A percentile compares a stretch with the other conserved stretches of the same genome.
Evolutionary conservation across 768 basidiomycete genomes (phyloP).

Genomic region (Termitomyces sp.): DNA sequence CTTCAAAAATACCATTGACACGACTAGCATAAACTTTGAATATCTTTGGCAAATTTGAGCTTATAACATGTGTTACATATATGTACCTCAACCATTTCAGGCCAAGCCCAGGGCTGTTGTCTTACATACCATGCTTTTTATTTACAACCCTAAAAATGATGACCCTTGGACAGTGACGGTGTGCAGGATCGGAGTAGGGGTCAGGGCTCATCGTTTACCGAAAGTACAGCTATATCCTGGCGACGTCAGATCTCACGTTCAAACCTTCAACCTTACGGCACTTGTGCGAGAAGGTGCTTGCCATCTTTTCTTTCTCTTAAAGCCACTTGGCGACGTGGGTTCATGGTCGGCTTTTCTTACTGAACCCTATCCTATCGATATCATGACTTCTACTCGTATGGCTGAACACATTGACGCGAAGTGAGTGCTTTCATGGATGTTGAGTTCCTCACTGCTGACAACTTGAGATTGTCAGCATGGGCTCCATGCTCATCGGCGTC

Average conservation of each 20-base stretch:
- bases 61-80: no score
- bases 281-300: neutral
- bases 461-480: conserved; percentile 12
- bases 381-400: conserved; percentile 4
- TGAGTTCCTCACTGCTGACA: neutral
- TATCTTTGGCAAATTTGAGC: no score
- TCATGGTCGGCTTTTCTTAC: neutral
- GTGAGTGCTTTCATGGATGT: conserved; percentile 5
- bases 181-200: neutral
- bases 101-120: no score
- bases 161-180: neutral
- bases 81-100: no score
- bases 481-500: conserved; percentile 16
- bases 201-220: no score
- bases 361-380: neutral
- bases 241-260: neutral
- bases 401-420: conserved; percentile 8
- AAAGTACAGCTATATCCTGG: neutral
- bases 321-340: neutral
- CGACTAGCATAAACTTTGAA: no score
- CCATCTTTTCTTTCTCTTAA: neutral
- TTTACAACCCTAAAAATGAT: no score
- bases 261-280: neutral
- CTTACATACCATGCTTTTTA: no score
- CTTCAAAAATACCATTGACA: no score